Evolutionary conservation across 2,329 filamentous ascomycete genomes (phyloP).

Genomic region (Diaporthe nobilis): DNA sequence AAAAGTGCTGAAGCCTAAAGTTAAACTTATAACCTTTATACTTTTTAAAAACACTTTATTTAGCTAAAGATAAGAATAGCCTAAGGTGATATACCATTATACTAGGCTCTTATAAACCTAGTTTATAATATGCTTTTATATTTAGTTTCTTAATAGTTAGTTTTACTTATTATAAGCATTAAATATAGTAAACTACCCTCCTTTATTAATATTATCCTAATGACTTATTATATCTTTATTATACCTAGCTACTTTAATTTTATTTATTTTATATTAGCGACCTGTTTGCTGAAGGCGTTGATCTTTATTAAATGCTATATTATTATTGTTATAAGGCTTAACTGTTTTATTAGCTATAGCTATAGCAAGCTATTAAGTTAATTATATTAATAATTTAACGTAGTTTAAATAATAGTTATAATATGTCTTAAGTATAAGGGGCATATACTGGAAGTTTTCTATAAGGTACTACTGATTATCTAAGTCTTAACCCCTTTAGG

Average conservation of each 20-base stretch:
- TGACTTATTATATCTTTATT: background rate
- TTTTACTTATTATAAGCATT: no score
- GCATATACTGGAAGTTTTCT: background rate
- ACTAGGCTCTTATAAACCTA: background rate
- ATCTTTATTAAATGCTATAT: background rate
- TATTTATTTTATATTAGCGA: background rate
- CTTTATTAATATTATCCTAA: no score
- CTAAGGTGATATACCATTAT: background rate
- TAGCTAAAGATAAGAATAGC: background rate
- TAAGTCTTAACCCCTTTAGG: background rate
- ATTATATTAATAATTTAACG: background rate
- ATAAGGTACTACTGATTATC: background rate
- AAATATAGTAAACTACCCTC: no score
- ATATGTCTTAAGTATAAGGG: background rate
- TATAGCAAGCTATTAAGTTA: background rate
- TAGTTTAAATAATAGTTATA: background rate
- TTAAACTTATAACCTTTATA: background rate
- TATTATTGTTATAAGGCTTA: background rate
- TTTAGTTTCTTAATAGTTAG: no score
- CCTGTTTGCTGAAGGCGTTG: background rate
- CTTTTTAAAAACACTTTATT: background rate
- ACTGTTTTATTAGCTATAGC: background rate
- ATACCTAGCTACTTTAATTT: background rate
- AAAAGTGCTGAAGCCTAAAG: background rate
- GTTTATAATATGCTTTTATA: background rate